Base-by-base conservation (phyloP, 2,329 filamentous ascomycete genomes). In the Phyllosticta citriasiana region DNA sequence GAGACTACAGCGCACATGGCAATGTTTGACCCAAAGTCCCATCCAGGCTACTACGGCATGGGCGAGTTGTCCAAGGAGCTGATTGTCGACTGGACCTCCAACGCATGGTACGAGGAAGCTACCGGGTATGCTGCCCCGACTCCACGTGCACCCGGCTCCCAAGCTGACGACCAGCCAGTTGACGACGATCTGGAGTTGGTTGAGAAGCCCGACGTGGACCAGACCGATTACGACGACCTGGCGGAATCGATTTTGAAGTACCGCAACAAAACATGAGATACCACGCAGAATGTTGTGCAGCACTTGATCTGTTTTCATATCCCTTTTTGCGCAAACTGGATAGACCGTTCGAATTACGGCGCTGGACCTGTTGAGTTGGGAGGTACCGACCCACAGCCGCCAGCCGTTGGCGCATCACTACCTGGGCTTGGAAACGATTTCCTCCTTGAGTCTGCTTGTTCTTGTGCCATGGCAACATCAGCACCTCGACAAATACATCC, bases 1-100 rank as follows among this genome's bases (percentile, higher is more conserved):
- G 94, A 97, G 77, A 85, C 87, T 0, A 77, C 78, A 64, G 93
- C 93, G 27, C 94, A 97, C 74, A 89, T 87, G 79, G 78, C 83
- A 80, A 79, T 94, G 88, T 94, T 94, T 66, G 85, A 86, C 58
- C 80, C 84, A 1, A 80, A 79, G 63, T 80, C 85, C 53, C 93
- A 94, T 67, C 87, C 89, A 1, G 88, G 84, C 1, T 93, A 91
- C 68, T 82, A 84, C 64, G 79, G 78, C 60, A 79, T 94, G 71
- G 77, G 83, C n/a, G 80, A 84, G 57, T 79, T 85, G 60, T 87
- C 89, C 4, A 84, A 83, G 64, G 80, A 82, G 63, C 73, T 87
- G 68, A 82, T 94, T 58, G 80, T 82, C 4, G 75, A 77, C 50
- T 93, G 89, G 88, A 74, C 81, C 4, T 77, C 76, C 54, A 84